A percentile compares a stretch with the other conserved stretches of the same genome.
These are phyloP conservation scores for Aspergillus steynii DNA, from an alignment of 495 filamentous ascomycete genomes.

Conservation along the genomic window DNA sequence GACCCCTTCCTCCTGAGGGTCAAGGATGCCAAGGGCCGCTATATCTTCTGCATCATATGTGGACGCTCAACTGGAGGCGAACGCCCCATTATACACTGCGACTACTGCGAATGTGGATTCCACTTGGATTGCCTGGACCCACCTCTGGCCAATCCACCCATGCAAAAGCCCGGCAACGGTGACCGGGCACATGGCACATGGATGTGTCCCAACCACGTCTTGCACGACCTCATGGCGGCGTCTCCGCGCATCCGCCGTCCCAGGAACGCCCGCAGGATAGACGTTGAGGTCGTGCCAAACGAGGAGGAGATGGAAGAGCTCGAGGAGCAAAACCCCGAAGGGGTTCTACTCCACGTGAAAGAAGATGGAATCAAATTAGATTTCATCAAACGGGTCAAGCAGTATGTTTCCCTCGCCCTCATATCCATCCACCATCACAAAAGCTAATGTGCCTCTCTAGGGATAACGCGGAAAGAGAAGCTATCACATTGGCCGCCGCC, in stretches of 20 bases:
- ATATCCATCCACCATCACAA: constrained; percentile 1
- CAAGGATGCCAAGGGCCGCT: constrained; percentile 20
- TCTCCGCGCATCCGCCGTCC: constrained; percentile 56
- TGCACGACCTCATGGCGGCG: constrained; percentile 53
- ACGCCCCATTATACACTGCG: constrained; percentile 74
- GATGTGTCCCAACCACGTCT: constrained; percentile 87
- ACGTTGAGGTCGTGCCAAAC: constrained; percentile 63
- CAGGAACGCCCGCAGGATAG: constrained; percentile 67
- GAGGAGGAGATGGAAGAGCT: constrained; percentile 56
- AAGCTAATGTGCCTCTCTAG: constrained; percentile 5
- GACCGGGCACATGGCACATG: constrained; percentile 62
- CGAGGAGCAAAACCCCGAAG: constrained; percentile 37
- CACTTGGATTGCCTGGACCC: constrained; percentile 91
- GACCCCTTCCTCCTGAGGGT: constrained; percentile 22
- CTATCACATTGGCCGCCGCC: constrained; percentile 21
- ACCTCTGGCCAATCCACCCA: constrained; percentile 75
- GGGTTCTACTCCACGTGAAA: constrained; percentile 65
- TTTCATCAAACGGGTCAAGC: constrained; percentile 54
- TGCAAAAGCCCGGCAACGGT: constrained; percentile 32
- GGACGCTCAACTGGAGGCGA: constrained; percentile 55
- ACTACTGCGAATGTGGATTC: constrained; percentile 77
- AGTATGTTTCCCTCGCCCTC: constrained; percentile 25
- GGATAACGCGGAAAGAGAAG: constrained; percentile 22
- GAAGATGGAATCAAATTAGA: constrained; percentile 76
- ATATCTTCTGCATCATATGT: constrained; percentile 66